Conservation (phyloP, 495 filamentous ascomycete species). For the Rostrohypoxylon terebratum region DNA sequence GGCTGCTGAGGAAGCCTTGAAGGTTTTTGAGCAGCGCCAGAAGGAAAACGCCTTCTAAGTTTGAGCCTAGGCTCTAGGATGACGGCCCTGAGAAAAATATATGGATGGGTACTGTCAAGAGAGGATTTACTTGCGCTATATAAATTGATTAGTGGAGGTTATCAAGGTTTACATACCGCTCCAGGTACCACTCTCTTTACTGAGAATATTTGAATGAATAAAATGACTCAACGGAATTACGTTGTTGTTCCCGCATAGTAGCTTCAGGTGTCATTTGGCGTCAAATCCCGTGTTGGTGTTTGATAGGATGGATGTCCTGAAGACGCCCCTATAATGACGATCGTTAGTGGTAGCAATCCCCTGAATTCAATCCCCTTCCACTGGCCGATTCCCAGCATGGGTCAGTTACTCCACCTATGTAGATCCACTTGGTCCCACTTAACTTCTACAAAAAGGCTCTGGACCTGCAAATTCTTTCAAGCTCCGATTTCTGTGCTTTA, state of each 20-base stretch:
- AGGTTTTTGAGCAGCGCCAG: constrained; percentile 81
- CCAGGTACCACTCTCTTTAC: constrained; percentile 10
- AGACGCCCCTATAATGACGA: background rate
- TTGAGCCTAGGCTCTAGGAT: background rate
- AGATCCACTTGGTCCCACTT: no score
- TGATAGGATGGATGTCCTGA: background rate
- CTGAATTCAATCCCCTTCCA: background rate
- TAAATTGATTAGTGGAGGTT: background rate
- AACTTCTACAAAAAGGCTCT: constrained; percentile 7
- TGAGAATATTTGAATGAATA: background rate
- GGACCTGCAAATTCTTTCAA: constrained; percentile 4
- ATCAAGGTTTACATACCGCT: constrained; percentile 5
- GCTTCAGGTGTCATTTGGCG: background rate
- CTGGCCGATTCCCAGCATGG: background rate
- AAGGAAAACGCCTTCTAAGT: constrained; percentile 48
- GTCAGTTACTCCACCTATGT: background rate
- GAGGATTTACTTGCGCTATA: background rate
- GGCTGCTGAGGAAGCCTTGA: constrained; percentile 85
- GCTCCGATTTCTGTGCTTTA: background rate
- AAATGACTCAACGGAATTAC: background rate
- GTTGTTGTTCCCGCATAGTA: constrained; percentile 7
- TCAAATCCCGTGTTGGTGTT: background rate
- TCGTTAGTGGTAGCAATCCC: background rate
- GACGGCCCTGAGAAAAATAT: background rate
- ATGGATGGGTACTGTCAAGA: background rate